Conservation (phyloP, 805 yeast genomes). For the Suhomyces prunicola region DNA sequence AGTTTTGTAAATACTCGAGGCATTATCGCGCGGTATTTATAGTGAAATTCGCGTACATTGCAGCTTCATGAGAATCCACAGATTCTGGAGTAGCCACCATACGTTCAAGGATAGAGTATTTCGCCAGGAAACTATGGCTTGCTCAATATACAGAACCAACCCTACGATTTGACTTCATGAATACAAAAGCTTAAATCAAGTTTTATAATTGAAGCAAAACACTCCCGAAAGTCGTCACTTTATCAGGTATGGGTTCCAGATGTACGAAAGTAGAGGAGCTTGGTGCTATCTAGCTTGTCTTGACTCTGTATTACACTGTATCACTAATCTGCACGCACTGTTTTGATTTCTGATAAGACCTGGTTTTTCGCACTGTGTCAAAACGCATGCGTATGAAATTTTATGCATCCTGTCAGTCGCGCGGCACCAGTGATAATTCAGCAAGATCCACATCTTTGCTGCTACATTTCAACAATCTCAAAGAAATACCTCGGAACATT, state of each 20-base stretch:
- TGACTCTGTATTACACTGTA: not conserved
- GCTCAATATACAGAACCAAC: not conserved
- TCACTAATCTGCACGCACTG: not conserved
- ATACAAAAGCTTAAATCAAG: not conserved
- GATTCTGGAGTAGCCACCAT: not conserved
- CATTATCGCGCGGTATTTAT: not conserved
- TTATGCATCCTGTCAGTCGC: not conserved
- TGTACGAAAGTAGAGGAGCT: not conserved
- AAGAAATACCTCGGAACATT: no score
- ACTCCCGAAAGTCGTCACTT: not conserved
- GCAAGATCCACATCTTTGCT: not conserved
- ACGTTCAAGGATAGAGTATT: not conserved
- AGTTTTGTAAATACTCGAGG: not conserved
- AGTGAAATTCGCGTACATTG: not conserved
- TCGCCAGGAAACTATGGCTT: not conserved
- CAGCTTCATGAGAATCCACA: not conserved
- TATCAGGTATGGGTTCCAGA: not conserved
- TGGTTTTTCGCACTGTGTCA: not conserved
- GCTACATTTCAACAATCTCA: no score
- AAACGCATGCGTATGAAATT: not conserved
- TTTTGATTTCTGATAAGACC: not conserved
- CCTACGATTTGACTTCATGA: not conserved
- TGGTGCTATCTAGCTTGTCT: not conserved
- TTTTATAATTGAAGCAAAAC: not conserved
- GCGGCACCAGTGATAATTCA: not conserved